These are phyloP conservation scores for Tillandsia leiboldiana DNA, from an alignment of 176 grass and related monocot genomes.

Conservation along the genomic window DNA sequence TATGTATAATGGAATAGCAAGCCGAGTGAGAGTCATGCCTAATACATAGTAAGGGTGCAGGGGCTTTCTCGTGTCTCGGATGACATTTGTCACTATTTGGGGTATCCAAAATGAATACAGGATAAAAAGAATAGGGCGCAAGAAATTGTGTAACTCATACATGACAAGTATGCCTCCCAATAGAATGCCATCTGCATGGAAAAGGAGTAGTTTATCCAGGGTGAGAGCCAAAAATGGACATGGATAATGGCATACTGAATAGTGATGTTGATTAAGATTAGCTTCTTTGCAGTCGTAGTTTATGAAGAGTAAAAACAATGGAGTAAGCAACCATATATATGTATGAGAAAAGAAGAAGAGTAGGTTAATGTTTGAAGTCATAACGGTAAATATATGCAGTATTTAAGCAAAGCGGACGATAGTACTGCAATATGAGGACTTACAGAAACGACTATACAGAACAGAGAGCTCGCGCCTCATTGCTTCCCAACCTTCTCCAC, in stretches of 20 bases:
- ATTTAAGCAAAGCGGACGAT: too few relatives aligned
- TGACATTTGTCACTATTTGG: constrained; percentile 88
- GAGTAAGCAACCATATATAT: neutral
- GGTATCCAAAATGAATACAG: constrained; percentile 95
- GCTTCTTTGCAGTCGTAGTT: too few relatives aligned
- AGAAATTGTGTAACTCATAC: constrained; percentile 87
- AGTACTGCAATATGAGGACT: constrained; percentile 17
- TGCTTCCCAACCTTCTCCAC: constrained; percentile 86
- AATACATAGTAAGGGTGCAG: constrained; percentile 89
- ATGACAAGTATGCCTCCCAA: constrained; percentile 89
- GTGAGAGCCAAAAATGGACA: neutral
- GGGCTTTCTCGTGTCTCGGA: constrained; percentile 91
- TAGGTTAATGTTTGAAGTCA: too few relatives aligned
- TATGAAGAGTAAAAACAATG: neutral
- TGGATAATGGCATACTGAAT: neutral
- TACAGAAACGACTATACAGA: constrained; percentile 99
- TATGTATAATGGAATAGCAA: constrained; percentile 82
- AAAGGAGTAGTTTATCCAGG: neutral
- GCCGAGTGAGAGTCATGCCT: constrained; percentile 75
- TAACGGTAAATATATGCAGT: too few relatives aligned
- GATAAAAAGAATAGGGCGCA: constrained; percentile 60
- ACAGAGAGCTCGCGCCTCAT: constrained; percentile 92
- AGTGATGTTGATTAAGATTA: neutral
- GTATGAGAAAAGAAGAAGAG: too few relatives aligned
- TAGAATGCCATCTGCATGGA: constrained; percentile 87